phyloP scores from a whole-genome alignment of 2,329 filamentous ascomycete species.

The Fusarium anthophilum region DNA sequence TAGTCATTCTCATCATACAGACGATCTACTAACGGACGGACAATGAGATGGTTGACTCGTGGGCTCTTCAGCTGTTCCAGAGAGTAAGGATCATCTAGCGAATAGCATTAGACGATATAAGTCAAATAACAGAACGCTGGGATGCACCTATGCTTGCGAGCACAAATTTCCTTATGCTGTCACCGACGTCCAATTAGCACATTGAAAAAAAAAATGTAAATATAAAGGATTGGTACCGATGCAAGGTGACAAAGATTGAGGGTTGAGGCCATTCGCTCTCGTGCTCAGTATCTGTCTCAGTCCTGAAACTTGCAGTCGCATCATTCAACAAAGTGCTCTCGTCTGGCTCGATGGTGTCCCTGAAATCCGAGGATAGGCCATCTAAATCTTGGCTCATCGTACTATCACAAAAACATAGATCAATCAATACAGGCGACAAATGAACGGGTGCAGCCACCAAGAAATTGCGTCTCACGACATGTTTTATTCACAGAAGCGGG shows the following conservation, averaged over 20 bases:
- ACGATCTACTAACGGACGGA: background rate
- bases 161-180: slow-evolving; percentile 5
- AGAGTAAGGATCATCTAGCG: slow-evolving; percentile 3
- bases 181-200: fast-evolving
- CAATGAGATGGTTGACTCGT: slow-evolving; percentile 3
- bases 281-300: background rate
- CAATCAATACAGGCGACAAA: background rate
- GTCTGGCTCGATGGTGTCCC: background rate
- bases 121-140: no score
- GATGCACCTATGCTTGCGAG: slow-evolving; percentile 4
- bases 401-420: background rate
- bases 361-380: background rate
- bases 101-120: background rate
- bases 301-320: background rate
- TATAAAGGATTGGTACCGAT: background rate
- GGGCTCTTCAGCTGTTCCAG: slow-evolving; percentile 8
- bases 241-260: background rate
- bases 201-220: fast-evolving
- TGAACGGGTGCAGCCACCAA: no score
- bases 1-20: slow-evolving; percentile 1
- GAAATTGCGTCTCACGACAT: background rate
- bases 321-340: background rate
- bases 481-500: background rate
- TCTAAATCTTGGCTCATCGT: background rate
- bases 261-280: background rate